Evolutionary conservation across 179 eudicot genomes (phyloP).

Genomic region (Patellifolia procumbens): DNA sequence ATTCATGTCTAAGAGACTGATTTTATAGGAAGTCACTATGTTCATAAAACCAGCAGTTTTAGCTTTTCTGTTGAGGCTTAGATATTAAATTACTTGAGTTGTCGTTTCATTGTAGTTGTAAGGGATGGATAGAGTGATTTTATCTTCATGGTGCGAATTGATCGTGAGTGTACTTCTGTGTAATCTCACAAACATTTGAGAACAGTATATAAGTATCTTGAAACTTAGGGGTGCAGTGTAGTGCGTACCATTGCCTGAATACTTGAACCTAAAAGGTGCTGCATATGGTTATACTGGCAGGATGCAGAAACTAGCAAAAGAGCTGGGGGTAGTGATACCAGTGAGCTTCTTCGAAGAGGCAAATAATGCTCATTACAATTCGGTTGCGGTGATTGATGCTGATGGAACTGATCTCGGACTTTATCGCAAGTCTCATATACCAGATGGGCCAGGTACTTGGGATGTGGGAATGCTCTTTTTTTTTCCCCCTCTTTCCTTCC

Average conservation of each 20-base stretch:
- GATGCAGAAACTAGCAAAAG: constrained; percentile 93
- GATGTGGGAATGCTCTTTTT: neutral
- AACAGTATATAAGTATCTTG: neutral
- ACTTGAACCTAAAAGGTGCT: neutral
- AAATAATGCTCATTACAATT: constrained; percentile 93
- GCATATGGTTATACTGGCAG: constrained; percentile 40
- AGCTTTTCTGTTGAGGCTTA: neutral
- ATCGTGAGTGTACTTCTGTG: neutral
- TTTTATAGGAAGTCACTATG: neutral
- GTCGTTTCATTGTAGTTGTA: neutral
- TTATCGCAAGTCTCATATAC: constrained; percentile 94
- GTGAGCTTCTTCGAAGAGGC: constrained; percentile 98
- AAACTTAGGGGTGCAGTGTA: neutral
- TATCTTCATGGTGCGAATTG: neutral
- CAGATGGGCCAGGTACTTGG: constrained; percentile 90
- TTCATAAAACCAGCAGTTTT: neutral
- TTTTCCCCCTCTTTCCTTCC: constrained; percentile 12
- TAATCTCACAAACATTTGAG: neutral
- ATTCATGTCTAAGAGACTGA: neutral
- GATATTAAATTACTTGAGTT: neutral
- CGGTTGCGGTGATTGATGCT: constrained; percentile 88
- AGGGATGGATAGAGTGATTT: neutral
- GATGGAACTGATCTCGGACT: constrained; percentile 95
- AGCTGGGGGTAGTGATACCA: constrained; percentile 92
- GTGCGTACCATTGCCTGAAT: neutral